Evolutionary conservation across 371 early-diverging fungal species (phyloP).

Genomic region (Apophysomyces elegans): DNA sequence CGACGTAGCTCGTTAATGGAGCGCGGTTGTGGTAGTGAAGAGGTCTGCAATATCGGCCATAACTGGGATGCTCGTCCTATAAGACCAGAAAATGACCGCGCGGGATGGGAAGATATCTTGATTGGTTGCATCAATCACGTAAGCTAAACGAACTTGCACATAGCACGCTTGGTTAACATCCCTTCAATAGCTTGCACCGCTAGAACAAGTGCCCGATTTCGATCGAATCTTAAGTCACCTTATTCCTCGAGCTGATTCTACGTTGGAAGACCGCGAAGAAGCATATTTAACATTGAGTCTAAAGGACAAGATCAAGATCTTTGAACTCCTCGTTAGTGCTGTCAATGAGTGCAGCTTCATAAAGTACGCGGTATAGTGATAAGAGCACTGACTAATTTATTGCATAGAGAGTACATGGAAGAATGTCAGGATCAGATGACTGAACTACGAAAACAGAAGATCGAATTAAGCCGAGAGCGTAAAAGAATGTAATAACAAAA

Average conservation of each 20-base stretch:
- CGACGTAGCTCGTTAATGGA: slow-evolving; percentile 18
- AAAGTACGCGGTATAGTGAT: slow-evolving; percentile 26
- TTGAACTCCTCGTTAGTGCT: slow-evolving; percentile 55
- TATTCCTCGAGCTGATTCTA: slow-evolving; percentile 43
- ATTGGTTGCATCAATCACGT: slow-evolving; percentile 55
- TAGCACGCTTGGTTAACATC: background rate
- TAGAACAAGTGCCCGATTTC: slow-evolving; percentile 47
- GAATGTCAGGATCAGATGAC: slow-evolving; percentile 58
- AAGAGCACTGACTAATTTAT: background rate
- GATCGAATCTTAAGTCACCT: slow-evolving; percentile 55
- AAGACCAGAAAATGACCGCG: slow-evolving; percentile 35
- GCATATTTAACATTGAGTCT: slow-evolving; percentile 48
- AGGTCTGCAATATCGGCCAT: slow-evolving; percentile 27
- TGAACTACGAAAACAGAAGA: slow-evolving; percentile 60
- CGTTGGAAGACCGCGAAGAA: slow-evolving; percentile 50
- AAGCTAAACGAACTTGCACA: slow-evolving; percentile 3
- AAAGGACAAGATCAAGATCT: slow-evolving; percentile 53
- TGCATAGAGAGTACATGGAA: slow-evolving; percentile 62
- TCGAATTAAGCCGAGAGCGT: slow-evolving; percentile 70
- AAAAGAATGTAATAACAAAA: slow-evolving; percentile 43
- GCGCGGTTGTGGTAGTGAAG: slow-evolving; percentile 38
- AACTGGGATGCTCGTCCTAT: slow-evolving; percentile 45
- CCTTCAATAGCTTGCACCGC: slow-evolving; percentile 45
- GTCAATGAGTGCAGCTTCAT: slow-evolving; percentile 50
- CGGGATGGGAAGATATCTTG: slow-evolving; percentile 52